Conservation (phyloP, 495 filamentous ascomycete species). For the Staphylotrichum longicolle region DNA sequence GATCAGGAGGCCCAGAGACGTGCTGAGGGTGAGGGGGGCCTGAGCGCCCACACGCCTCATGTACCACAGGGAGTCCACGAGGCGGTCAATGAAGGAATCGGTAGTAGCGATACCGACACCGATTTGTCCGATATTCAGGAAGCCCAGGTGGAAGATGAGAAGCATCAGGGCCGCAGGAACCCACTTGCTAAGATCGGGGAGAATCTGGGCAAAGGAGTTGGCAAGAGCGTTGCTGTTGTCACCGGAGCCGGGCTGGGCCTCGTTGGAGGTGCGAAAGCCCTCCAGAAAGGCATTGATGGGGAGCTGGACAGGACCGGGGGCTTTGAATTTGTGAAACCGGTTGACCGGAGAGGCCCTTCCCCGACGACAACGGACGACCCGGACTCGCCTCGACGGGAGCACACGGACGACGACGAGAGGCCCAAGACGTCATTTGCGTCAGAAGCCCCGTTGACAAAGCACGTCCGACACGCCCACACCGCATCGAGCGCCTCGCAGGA, state of each 20-base stretch:
- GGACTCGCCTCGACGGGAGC: constrained; percentile 7
- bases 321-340: constrained; percentile 42
- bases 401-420: constrained; percentile 26
- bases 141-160: constrained; percentile 21
- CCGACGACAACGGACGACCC: constrained; percentile 5
- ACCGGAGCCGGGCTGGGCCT: constrained; percentile 41
- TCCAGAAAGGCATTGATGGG: constrained; percentile 62
- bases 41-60: constrained; percentile 79
- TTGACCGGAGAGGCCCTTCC: constrained; percentile 1
- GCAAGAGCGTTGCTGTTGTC: constrained; percentile 41
- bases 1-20: constrained; percentile 60
- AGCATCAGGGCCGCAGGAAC: constrained; percentile 27
- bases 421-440: constrained; percentile 37
- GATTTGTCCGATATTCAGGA: constrained; percentile 33
- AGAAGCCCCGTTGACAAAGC: constrained; percentile 28
- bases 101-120: constrained; percentile 20
- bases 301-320: constrained; percentile 57
- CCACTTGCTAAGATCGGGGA: constrained; percentile 39
- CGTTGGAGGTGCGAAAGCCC: constrained; percentile 49
- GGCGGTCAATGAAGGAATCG: constrained; percentile 53
- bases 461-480: constrained; percentile 35
- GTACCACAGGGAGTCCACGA: constrained; percentile 70
- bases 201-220: constrained; percentile 38
- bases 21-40: constrained; percentile 62
- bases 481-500: constrained; percentile 38